These are phyloP conservation scores for Echites panduratus DNA, from an alignment of 257 asterid species.

Conservation along the genomic window DNA sequence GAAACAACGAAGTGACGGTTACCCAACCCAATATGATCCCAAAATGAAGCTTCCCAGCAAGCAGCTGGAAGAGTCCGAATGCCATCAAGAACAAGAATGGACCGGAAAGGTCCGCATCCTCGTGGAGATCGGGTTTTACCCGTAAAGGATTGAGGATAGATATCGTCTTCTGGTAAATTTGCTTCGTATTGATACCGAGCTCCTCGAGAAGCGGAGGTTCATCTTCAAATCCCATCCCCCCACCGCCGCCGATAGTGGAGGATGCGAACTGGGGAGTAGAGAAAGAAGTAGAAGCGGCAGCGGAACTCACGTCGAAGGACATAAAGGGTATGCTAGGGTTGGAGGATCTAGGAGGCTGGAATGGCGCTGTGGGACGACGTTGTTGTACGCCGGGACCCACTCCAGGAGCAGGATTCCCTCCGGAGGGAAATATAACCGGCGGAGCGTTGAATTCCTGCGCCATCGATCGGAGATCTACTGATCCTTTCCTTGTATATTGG, in stretches of 20 bases:
- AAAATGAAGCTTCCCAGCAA: constrained; percentile 81
- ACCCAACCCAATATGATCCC: constrained; percentile 88
- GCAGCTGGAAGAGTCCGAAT: constrained; percentile 78
- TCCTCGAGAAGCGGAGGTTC: constrained; percentile 92
- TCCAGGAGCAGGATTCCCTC: constrained; percentile 64
- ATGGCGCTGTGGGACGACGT: constrained; percentile 90
- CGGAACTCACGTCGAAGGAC: constrained; percentile 75
- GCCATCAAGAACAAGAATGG: constrained; percentile 85
- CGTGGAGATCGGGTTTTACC: constrained; percentile 65
- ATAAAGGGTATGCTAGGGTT: constrained; percentile 71
- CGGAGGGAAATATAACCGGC: constrained; percentile 74
- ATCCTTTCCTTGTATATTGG: background rate
- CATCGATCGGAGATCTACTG: constrained; percentile 48
- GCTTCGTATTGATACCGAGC: constrained; percentile 85
- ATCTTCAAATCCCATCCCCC: constrained; percentile 56
- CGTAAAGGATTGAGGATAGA: constrained; percentile 64
- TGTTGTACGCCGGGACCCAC: constrained; percentile 46
- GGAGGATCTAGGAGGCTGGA: constrained; percentile 70
- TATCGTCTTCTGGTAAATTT: constrained; percentile 74
- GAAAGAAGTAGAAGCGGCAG: constrained; percentile 67
- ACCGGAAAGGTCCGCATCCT: constrained; percentile 87
- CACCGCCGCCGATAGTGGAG: constrained; percentile 41
- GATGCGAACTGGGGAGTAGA: constrained; percentile 59
- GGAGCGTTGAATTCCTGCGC: constrained; percentile 79
- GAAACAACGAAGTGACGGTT: constrained; percentile 67